Conservation (phyloP, 345 rosid species). For the Odontarrhena argentea region DNA sequence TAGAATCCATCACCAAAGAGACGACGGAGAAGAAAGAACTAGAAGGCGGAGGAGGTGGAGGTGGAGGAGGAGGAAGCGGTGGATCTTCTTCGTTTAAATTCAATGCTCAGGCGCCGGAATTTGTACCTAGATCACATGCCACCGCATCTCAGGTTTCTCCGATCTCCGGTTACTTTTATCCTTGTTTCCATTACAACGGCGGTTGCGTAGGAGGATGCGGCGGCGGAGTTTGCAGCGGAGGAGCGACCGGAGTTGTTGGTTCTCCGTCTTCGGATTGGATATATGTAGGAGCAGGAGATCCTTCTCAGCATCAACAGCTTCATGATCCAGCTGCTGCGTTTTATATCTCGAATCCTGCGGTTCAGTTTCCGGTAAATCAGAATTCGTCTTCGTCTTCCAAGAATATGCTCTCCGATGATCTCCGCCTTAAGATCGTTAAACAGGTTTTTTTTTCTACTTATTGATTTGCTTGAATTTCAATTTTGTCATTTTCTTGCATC, state of each 20-base stretch:
- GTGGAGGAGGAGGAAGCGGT: too few species aligned
- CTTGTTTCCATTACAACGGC: constrained; percentile 60
- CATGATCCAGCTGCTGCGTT: constrained; percentile 44
- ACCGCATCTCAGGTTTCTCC: constrained; percentile 45
- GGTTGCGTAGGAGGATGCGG: constrained; percentile 38
- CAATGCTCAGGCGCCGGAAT: constrained; percentile 92
- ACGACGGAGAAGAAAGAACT: constrained; percentile 25
- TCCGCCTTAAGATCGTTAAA: constrained; percentile 77
- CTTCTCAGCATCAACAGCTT: constrained; percentile 40
- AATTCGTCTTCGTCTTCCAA: constrained; percentile 47
- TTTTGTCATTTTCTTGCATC: constrained; percentile 11
- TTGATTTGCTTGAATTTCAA: neutral
- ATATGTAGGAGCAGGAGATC: constrained; percentile 73
- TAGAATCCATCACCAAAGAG: constrained; percentile 42
- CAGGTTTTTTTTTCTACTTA: constrained; percentile 54
- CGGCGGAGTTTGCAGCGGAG: constrained; percentile 18
- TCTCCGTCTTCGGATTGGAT: constrained; percentile 74
- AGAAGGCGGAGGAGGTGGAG: constrained; percentile 35
- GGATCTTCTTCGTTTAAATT: constrained; percentile 63
- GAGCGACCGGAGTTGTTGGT: constrained; percentile 23
- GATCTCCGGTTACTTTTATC: constrained; percentile 67
- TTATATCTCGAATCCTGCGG: constrained; percentile 54
- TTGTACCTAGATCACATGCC: constrained; percentile 69
- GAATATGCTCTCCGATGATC: constrained; percentile 68
- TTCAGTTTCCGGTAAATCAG: constrained; percentile 46